Base-by-base conservation (phyloP, 2,329 filamentous ascomycete species). In the Sporothrix globosa region DNA sequence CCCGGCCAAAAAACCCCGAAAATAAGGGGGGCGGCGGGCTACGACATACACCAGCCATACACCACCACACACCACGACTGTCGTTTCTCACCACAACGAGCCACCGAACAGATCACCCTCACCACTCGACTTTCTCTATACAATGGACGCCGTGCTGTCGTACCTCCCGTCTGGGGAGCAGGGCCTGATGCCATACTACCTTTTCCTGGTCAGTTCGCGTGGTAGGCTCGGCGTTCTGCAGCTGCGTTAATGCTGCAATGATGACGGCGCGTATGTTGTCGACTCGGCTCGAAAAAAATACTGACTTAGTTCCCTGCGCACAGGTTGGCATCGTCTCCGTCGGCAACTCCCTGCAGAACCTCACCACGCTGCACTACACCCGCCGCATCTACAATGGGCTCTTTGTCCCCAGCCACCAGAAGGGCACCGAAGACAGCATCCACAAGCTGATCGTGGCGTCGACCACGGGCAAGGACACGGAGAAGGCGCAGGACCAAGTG, bases 321-420 rank as follows among this genome's bases (percentile, higher is more conserved):
- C 74, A 97, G 95, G 87, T 97, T 78, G 93, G 93, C 70, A 78
- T 93, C 70, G 87, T 96, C 70, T 93, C 95, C 41, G 85, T 96
- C 71, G 90, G 88, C 76, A 99, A 99, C 84, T 91, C 89, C 48
- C 79, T 96, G 61, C 94, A 97, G 83, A 89, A 92, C 78, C 96
- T 97, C 81, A 77, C 83, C 48, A 96, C 93, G 21, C 85, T 94
- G 3, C 85, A 89, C 79, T 96, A 92, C 82, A 93, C 93, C 9
- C 88, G 90, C n/a, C 91, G 92, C 79, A 88, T 98, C 77, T 99
- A 98, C 84, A 88, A 90, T 75, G 89, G 89, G 72, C 82, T 82
- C 73, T 88, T 88, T 76, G 80, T 88, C 24, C 80, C 82, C 68
- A 87, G 87, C 81, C 71, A 79, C 52, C 77, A 80, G 44, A 24